Evolutionary conservation across 2,329 filamentous ascomycete genomes (phyloP).

Genomic region (Cordyceps pruinosa): DNA sequence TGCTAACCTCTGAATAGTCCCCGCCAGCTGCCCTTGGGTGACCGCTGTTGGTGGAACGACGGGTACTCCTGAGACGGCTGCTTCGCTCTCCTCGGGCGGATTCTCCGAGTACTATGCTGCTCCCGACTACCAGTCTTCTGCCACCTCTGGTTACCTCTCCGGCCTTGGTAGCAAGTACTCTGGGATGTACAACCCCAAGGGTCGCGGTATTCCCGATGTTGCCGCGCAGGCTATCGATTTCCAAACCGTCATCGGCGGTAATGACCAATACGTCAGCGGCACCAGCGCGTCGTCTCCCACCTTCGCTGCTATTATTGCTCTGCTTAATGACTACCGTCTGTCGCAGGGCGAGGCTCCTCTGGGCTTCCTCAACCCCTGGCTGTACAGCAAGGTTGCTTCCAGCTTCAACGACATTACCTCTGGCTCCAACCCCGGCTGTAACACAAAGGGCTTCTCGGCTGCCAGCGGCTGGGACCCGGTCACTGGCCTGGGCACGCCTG

Average conservation of each 20-base stretch:
- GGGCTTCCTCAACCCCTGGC: conserved; percentile 39
- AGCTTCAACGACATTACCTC: conserved; percentile 18
- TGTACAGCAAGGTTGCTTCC: conserved; percentile 23
- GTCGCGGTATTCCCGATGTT: conserved; percentile 10
- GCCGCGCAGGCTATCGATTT: neutral
- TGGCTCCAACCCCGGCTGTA: conserved; percentile 14
- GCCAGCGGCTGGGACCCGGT: conserved; percentile 29
- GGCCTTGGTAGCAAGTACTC: neutral
- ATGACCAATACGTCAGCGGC: conserved; percentile 7
- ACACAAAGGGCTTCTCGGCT: conserved; percentile 12
- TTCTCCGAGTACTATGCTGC: conserved; percentile 8
- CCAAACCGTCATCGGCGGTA: neutral
- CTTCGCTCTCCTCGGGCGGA: neutral
- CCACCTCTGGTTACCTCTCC: neutral
- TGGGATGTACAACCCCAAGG: conserved; percentile 6
- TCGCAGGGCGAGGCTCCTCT: conserved; percentile 28
- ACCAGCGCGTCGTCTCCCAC: conserved; percentile 32
- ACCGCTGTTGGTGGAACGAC: conserved; percentile 9
- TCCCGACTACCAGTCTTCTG: neutral
- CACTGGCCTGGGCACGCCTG: conserved; percentile 15
- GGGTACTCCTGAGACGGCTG: neutral
- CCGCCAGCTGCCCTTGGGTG: conserved; percentile 11
- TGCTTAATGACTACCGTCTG: conserved; percentile 36
- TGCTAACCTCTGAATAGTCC: neutral
- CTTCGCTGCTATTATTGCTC: conserved; percentile 34